Evolutionary conservation across 768 basidiomycete species (phyloP).

Genomic region (Lactarius tabidus): DNA sequence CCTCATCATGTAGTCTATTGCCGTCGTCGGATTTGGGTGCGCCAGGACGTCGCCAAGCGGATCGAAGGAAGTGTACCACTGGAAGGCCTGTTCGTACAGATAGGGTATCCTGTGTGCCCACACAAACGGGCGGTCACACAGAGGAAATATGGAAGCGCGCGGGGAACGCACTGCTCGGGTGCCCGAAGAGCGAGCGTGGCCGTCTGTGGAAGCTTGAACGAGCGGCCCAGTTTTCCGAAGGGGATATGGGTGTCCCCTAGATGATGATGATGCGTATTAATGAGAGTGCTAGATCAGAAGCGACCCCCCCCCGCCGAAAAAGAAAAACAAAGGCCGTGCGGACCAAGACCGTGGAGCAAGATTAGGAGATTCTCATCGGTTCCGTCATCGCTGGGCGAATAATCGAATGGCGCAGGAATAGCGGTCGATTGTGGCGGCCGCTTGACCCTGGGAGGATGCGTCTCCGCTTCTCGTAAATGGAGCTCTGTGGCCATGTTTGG

Average conservation of each 20-base stretch:
- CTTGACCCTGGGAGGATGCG: conserved; percentile 37
- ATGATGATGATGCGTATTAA: neutral
- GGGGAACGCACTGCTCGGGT: conserved; percentile 59
- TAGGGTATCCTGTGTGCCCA: conserved; percentile 58
- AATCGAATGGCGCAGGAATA: conserved; percentile 58
- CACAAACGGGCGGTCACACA: neutral
- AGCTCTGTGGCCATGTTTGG: conserved; percentile 15
- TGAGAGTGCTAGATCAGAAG: neutral
- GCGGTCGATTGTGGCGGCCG: conserved; percentile 42
- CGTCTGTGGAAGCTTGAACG: conserved; percentile 85
- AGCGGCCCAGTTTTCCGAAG: conserved; percentile 67
- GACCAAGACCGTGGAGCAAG: conserved; percentile 83
- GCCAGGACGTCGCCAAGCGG: conserved; percentile 66
- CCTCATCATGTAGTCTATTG: conserved; percentile 51
- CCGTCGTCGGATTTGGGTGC: conserved; percentile 68
- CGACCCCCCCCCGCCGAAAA: neutral
- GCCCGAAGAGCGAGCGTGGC: conserved; percentile 78
- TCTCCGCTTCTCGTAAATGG: conserved; percentile 12
- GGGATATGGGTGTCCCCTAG: conserved; percentile 79
- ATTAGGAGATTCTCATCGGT: conserved; percentile 83
- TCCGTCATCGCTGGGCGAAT: conserved; percentile 73
- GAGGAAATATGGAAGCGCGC: neutral
- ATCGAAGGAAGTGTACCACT: conserved; percentile 87
- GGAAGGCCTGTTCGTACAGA: conserved; percentile 72
- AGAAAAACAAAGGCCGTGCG: conserved; percentile 25